Evolutionary conservation across 164 flowering plant genomes (phyloP).

Genomic region (Protea cynaroides): DNA sequence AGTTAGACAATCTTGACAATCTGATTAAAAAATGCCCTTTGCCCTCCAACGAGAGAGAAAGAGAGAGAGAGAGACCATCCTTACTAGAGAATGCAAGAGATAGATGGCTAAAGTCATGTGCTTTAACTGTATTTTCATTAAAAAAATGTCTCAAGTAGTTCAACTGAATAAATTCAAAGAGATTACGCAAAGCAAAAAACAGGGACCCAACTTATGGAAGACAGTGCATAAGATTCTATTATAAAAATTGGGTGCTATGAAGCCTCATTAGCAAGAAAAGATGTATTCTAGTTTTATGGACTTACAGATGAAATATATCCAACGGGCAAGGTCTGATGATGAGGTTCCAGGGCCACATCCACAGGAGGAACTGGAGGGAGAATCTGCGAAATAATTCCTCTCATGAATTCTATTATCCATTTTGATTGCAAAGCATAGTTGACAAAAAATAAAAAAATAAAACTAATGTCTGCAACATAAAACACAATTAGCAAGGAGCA

Average conservation of each 20-base stretch:
- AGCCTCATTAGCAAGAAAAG: neutral
- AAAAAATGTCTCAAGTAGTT: neutral
- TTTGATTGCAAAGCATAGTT: neutral
- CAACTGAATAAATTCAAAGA: neutral
- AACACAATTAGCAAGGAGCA: no score
- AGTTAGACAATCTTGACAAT: no score
- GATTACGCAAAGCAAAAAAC: neutral
- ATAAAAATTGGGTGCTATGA: neutral
- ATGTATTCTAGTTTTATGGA: neutral
- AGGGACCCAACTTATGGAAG: neutral
- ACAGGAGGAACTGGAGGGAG: constrained; percentile 82
- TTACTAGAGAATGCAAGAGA: neutral
- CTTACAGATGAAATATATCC: constrained; percentile 82
- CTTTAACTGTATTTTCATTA: neutral
- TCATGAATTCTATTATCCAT: neutral
- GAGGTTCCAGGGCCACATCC: constrained; percentile 47
- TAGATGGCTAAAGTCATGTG: neutral
- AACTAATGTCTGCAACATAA: no score
- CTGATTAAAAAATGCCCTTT: no score
- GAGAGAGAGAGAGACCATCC: no score
- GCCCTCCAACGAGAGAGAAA: no score
- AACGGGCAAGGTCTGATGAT: constrained; percentile 66
- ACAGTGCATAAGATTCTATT: neutral
- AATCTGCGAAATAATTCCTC: constrained; percentile 34
- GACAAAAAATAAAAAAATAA: neutral